Conservation (phyloP, 257 asterid genomes). For the Nicotiana obtusifolia region DNA sequence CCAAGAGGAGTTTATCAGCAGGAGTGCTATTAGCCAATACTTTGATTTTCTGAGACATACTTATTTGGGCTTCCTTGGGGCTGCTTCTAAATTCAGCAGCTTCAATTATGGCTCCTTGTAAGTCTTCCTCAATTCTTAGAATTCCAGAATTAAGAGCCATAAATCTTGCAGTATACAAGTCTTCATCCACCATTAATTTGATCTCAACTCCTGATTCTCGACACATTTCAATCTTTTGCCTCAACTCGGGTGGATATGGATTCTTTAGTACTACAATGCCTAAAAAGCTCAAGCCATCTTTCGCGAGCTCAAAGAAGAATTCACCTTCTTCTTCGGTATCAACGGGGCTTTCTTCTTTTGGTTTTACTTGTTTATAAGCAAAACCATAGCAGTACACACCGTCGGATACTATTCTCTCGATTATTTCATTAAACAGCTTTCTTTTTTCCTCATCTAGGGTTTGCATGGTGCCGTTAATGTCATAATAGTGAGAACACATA, state of each 20-base stretch:
- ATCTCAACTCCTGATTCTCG: slow-evolving; percentile 17
- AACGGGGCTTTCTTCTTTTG: background rate
- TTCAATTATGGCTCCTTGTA: slow-evolving; percentile 17
- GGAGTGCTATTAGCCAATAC: slow-evolving; percentile 36
- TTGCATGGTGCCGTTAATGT: slow-evolving; percentile 26
- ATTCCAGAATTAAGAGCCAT: slow-evolving; percentile 36
- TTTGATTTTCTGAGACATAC: slow-evolving; percentile 9
- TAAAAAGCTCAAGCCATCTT: slow-evolving; percentile 15
- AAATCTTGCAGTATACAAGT: slow-evolving; percentile 26
- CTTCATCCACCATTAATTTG: slow-evolving; percentile 31
- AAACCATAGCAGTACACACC: slow-evolving; percentile 23
- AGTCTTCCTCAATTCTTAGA: slow-evolving; percentile 19
- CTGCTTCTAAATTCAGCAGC: slow-evolving; percentile 24
- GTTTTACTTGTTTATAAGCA: slow-evolving; percentile 22
- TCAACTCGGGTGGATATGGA: slow-evolving; percentile 22
- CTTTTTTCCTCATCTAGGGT: slow-evolving; percentile 23
- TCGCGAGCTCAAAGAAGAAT: background rate
- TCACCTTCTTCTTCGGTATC: background rate
- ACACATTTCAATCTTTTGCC: slow-evolving; percentile 20
- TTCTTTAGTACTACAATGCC: slow-evolving; percentile 34
- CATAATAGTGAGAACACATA: slow-evolving; percentile 31
- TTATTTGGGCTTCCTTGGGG: slow-evolving; percentile 19
- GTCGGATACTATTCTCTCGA: background rate
- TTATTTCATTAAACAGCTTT: background rate
- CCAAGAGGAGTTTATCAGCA: slow-evolving; percentile 24